A percentile compares a stretch with the other conserved stretches of the same genome.
Conservation (phyloP, 2,329 filamentous ascomycete genomes). For the Sporothrix globosa region DNA sequence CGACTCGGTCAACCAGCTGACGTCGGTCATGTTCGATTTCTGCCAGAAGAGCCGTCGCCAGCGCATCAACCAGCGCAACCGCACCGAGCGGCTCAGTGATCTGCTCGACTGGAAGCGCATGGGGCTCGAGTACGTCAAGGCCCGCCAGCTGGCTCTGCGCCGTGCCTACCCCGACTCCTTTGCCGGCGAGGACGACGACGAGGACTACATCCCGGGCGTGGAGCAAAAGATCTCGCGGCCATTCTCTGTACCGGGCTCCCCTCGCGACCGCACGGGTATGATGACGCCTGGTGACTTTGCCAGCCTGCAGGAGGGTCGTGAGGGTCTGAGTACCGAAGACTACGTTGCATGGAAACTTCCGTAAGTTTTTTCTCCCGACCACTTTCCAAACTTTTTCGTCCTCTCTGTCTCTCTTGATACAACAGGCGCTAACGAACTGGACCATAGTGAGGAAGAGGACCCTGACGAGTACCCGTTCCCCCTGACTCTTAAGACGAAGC, state of each 20-base stretch:
- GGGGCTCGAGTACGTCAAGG: constrained; percentile 99
- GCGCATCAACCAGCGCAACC: constrained; percentile 97
- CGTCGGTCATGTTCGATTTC: constrained; percentile 92
- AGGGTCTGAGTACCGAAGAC: constrained; percentile 92
- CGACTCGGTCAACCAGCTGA: constrained; percentile 94
- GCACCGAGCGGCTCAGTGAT: constrained; percentile 92
- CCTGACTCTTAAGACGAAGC: constrained; percentile 60
- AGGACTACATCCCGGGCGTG: constrained; percentile 87
- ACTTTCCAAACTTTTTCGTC: too few relatives aligned
- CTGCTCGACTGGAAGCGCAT: constrained; percentile 98
- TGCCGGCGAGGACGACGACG: constrained; percentile 77
- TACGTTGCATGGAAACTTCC: constrained; percentile 98
- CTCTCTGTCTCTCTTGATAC: constrained; percentile 13
- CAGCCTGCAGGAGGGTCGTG: constrained; percentile 89
- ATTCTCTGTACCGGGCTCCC: constrained; percentile 90
- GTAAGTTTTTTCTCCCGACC: constrained; percentile 62
- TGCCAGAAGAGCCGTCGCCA: constrained; percentile 90
- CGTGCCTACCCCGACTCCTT: constrained; percentile 91
- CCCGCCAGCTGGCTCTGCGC: constrained; percentile 85
- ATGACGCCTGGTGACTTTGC: constrained; percentile 99
- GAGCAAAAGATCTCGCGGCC: constrained; percentile 95
- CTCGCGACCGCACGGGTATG: constrained; percentile 88
- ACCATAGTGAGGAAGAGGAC: constrained; percentile 85
- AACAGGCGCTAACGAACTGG: constrained; percentile 41
- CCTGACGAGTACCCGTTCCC: constrained; percentile 70